Base-by-base conservation (phyloP, 2,329 filamentous ascomycete species). In the Calonectria hawksworthii region DNA sequence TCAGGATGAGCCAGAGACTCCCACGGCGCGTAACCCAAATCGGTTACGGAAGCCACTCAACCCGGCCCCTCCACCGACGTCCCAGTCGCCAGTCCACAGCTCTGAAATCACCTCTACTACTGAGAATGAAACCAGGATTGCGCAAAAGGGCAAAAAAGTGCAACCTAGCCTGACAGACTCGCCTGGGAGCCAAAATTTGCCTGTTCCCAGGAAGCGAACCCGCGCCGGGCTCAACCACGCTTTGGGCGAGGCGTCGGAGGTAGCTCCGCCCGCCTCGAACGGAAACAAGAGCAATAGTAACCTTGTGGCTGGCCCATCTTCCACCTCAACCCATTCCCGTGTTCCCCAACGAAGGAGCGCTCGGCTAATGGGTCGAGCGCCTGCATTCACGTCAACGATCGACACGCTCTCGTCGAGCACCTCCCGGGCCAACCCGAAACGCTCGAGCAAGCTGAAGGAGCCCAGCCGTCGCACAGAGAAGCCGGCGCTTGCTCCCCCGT, bases 321-420 rank as follows among this genome's bases (percentile, higher is more conserved):
- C 61, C 11, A 52, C 65, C 63, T 77, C 74, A 44, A 68, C 51
- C 26, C 32, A 65, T 26, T 61, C 70, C 9, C 34, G 64, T 34
- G 70, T 61, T 21, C 70, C 74, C 13, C 76, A 74, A 52, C 72
- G 76, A 38, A 76, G 76, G 71, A 77, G 76, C 41, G 74, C 76
- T 47, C 76, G 76, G 41, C 54, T 74, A 21, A 50, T 74, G 44
- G 68, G 69, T 38, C 23, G 59, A 47, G 44, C 54, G 30, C 41
- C 64, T 28, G 32, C 70, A n/a, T 63, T 63, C 34, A 63, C 56
- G 13, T 63, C 56, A 28, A 63, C 56, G n/a, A 63, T 63, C n/a
- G 56, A 63, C 56, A 28, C 34, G 23, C 34, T 63, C 34, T 41
- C 56, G 8, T 63, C 56, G 5, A 41, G 34, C 56, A 38, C 23